Percentiles rank a stretch among this genome's conserved stretches.
Conservation (phyloP, 441 rosid genomes). For the Populus tomentosa region DNA sequence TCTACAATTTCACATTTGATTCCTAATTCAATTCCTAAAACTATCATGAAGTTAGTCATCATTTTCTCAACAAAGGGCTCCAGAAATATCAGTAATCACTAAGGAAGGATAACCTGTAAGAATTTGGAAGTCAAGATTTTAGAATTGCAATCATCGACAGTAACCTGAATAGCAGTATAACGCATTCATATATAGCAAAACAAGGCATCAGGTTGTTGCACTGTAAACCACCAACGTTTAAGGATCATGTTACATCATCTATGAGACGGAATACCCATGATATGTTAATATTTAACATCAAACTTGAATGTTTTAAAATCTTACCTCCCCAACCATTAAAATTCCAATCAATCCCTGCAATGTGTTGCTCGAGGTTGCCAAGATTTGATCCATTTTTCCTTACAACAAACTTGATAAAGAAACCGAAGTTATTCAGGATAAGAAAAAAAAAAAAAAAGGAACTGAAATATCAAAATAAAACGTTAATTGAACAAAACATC, state of each 20-base stretch:
- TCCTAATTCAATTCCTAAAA: background rate
- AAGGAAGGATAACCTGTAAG: constrained; percentile 1
- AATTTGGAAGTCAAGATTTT: background rate
- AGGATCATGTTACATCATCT: background rate
- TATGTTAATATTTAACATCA: background rate
- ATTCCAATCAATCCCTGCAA: constrained; percentile 89
- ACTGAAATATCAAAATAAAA: background rate
- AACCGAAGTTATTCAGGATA: background rate
- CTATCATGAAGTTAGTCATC: background rate
- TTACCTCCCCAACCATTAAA: constrained; percentile 92
- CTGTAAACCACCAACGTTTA: background rate
- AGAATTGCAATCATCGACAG: background rate
- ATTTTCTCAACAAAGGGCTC: background rate
- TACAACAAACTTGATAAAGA: constrained; percentile 54
- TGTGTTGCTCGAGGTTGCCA: constrained; percentile 28
- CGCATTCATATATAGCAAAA: background rate
- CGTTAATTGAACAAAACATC: background rate
- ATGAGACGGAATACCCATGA: background rate
- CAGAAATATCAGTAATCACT: background rate
- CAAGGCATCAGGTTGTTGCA: background rate
- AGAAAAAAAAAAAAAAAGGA: too few relatives aligned
- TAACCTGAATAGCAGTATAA: background rate
- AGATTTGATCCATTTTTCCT: constrained; percentile 25
- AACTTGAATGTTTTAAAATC: constrained; percentile 1
- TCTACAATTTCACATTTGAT: background rate